These are phyloP conservation scores for Podila epicladia DNA, from an alignment of 192 early-diverging fungal genomes.

Conservation along the genomic window DNA sequence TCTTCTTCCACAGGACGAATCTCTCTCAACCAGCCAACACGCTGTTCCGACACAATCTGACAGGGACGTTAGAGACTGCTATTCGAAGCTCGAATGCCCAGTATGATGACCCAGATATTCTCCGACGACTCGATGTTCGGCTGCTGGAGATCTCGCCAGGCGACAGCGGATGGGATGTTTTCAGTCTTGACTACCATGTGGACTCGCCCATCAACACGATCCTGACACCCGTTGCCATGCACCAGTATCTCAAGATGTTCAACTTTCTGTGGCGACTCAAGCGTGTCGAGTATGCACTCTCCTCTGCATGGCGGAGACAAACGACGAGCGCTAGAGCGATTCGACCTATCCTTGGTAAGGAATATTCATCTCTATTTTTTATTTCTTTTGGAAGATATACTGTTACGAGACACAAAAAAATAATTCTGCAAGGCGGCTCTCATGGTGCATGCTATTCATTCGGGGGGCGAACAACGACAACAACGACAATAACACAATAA, in stretches of 20 bases:
- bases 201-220: conserved; percentile 88
- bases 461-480: background rate
- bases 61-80: conserved; percentile 84
- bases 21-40: conserved; percentile 75
- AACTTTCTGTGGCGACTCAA: conserved; percentile 92
- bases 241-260: conserved; percentile 84
- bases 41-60: conserved; percentile 90
- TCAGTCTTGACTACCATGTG: conserved; percentile 88
- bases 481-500: background rate
- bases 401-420: conserved; percentile 4
- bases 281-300: conserved; percentile 83
- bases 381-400: background rate
- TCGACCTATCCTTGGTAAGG: conserved; percentile 52
- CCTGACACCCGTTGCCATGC: conserved; percentile 76
- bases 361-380: background rate
- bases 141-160: conserved; percentile 74
- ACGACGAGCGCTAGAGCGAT: conserved; percentile 72
- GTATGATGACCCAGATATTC: conserved; percentile 79
- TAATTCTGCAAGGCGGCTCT: background rate
- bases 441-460: background rate
- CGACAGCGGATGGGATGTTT: conserved; percentile 92
- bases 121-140: conserved; percentile 82
- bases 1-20: conserved; percentile 44
- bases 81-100: conserved; percentile 91
- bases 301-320: conserved; percentile 79